phyloP scores from a whole-genome alignment of 805 yeast species.

The Candida glaebosa region DNA sequence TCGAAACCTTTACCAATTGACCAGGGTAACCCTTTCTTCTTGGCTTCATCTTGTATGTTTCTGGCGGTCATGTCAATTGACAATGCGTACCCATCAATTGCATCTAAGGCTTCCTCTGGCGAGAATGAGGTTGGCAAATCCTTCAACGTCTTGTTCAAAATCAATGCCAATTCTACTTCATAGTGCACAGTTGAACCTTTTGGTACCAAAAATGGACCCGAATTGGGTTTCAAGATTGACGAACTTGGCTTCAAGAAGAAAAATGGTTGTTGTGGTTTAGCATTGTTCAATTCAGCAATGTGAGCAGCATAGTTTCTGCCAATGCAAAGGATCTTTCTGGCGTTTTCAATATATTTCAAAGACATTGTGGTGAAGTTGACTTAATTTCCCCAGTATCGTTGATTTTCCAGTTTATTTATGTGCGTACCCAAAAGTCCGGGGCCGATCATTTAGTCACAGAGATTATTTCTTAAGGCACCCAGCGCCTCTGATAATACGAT shows the following conservation, averaged over 20 bases:
- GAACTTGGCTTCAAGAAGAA: slow-evolving; percentile 90
- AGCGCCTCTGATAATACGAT: too few species aligned
- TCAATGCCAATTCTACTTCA: slow-evolving; percentile 87
- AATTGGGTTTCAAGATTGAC: slow-evolving; percentile 53
- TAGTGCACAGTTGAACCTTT: slow-evolving; percentile 84
- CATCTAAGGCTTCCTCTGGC: slow-evolving; percentile 64
- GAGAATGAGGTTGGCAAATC: slow-evolving; percentile 60
- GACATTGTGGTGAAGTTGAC: slow-evolving; percentile 32
- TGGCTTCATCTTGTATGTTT: slow-evolving; percentile 93
- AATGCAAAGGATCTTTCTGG: slow-evolving; percentile 84
- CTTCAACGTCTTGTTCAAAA: slow-evolving; percentile 61
- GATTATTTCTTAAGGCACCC: not conserved
- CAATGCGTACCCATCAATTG: slow-evolving; percentile 82
- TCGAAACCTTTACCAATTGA: slow-evolving; percentile 94
- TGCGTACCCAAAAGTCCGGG: not conserved
- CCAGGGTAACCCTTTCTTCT: slow-evolving; percentile 95
- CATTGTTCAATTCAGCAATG: slow-evolving; percentile 81
- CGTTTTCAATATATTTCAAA: slow-evolving; percentile 52
- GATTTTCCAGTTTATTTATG: not conserved
- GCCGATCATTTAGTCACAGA: slow-evolving; percentile 1
- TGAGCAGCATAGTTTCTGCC: slow-evolving; percentile 99
- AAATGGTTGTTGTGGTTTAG: slow-evolving; percentile 81
- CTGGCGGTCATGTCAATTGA: slow-evolving; percentile 95
- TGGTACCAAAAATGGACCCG: slow-evolving; percentile 83
- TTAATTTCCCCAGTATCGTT: not conserved